Conservation (phyloP, 352 stramenopile genomes). For the Globisporangium nodosum region DNA sequence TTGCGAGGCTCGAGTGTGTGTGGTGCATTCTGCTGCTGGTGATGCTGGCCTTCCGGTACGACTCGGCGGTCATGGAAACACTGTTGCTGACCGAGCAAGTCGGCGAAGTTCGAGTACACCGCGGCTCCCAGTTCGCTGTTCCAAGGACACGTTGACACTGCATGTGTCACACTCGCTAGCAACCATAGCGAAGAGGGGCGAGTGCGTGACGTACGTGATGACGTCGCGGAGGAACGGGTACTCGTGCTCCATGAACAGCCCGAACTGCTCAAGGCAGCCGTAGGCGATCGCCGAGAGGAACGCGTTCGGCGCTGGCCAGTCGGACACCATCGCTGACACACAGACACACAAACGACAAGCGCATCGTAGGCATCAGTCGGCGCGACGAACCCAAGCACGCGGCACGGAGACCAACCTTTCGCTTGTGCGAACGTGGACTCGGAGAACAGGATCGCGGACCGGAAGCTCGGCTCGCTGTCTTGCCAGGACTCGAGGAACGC, state of each 20-base stretch:
- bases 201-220: slow-evolving; percentile 13
- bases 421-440: slow-evolving; percentile 55
- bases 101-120: slow-evolving; percentile 38
- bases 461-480: slow-evolving; percentile 38
- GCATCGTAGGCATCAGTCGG: neutral
- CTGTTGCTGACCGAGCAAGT: slow-evolving; percentile 12
- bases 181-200: neutral
- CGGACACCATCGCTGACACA: slow-evolving; percentile 24
- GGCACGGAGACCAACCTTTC: slow-evolving; percentile 25
- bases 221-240: slow-evolving; percentile 42
- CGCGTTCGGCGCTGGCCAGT: slow-evolving; percentile 43
- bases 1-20: slow-evolving; percentile 5
- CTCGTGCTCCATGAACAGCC: slow-evolving; percentile 29
- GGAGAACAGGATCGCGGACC: slow-evolving; percentile 54
- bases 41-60: neutral
- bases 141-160: neutral
- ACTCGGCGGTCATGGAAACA: neutral
- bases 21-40: slow-evolving; percentile 1
- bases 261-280: slow-evolving; percentile 43
- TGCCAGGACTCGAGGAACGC: slow-evolving; percentile 51
- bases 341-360: neutral
- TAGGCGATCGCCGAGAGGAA: slow-evolving; percentile 52
- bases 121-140: slow-evolving; percentile 23
- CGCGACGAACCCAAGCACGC: neutral
- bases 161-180: neutral